These are phyloP conservation scores for Metschnikowia anglica DNA, from an alignment of 805 yeast genomes.

Conservation along the genomic window DNA sequence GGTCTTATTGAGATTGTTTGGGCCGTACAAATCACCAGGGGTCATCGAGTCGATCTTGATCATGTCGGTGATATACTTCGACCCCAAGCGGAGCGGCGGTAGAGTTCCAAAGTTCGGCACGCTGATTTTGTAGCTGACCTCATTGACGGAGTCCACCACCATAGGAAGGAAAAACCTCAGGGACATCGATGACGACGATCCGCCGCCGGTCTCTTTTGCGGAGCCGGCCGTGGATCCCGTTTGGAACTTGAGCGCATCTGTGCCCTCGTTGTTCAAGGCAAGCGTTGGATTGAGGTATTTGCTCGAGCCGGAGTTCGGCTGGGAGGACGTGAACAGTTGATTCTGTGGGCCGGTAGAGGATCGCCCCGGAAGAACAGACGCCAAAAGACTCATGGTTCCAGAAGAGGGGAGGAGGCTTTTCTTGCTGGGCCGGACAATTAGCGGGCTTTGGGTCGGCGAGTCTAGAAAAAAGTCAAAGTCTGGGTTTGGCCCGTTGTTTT, in stretches of 20 bases:
- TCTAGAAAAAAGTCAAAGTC: not conserved
- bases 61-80: constrained; percentile 59
- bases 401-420: not conserved
- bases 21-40: constrained; percentile 54
- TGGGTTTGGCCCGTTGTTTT: no score
- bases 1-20: constrained; percentile 53
- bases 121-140: constrained; percentile 43
- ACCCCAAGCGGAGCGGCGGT: constrained; percentile 57
- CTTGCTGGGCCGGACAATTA: not conserved
- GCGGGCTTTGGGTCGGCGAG: not conserved
- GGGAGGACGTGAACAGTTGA: constrained; percentile 1
- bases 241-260: constrained; percentile 34
- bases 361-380: constrained; percentile 19
- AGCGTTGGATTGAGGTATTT: constrained; percentile 36
- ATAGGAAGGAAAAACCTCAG: constrained; percentile 35
- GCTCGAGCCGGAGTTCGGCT: constrained; percentile 3
- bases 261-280: constrained; percentile 25
- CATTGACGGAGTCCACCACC: constrained; percentile 35
- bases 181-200: constrained; percentile 19
- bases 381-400: constrained; percentile 21
- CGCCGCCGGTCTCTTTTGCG: constrained; percentile 20
- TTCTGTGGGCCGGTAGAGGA: constrained; percentile 6
- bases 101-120: constrained; percentile 51
- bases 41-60: constrained; percentile 57
- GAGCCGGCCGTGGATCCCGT: constrained; percentile 21